Evolutionary conservation across 352 stramenopile species (phyloP).

Genomic region (Phytophthora aleatoria): DNA sequence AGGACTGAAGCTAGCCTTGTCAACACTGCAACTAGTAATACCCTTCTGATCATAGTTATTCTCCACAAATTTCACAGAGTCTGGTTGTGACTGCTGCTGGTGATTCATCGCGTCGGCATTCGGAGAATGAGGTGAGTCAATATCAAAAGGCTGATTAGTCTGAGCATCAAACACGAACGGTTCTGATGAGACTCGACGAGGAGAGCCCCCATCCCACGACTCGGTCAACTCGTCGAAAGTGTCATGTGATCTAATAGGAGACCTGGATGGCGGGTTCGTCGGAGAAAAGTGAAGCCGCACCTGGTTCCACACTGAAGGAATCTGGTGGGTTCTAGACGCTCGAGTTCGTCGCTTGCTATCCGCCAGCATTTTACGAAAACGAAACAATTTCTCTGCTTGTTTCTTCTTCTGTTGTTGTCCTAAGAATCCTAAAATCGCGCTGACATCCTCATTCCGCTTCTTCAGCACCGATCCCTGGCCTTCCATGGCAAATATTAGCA

Average conservation of each 20-base stretch:
- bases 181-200: slow-evolving; percentile 9
- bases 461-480: slow-evolving; percentile 62
- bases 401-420: slow-evolving; percentile 44
- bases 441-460: slow-evolving; percentile 60
- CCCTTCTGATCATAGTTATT: background rate
- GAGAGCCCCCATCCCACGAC: slow-evolving; percentile 34
- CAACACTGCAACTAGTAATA: background rate
- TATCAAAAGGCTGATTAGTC: slow-evolving; percentile 25
- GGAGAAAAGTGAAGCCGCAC: slow-evolving; percentile 32
- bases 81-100: background rate
- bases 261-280: slow-evolving; percentile 7
- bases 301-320: slow-evolving; percentile 30
- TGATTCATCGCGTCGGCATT: background rate
- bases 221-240: slow-evolving; percentile 41
- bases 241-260: slow-evolving; percentile 20
- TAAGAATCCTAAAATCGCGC: slow-evolving; percentile 55
- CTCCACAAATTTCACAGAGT: background rate
- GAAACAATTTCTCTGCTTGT: slow-evolving; percentile 45
- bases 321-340: slow-evolving; percentile 1
- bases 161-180: slow-evolving; percentile 29
- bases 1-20: background rate
- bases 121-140: slow-evolving; percentile 5
- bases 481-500: slow-evolving; percentile 84
- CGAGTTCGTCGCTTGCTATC: slow-evolving; percentile 30
- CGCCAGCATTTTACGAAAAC: slow-evolving; percentile 50